Evolutionary conservation across 208 protist genomes (phyloP).

Genomic region (Borovskyia barvae): DNA sequence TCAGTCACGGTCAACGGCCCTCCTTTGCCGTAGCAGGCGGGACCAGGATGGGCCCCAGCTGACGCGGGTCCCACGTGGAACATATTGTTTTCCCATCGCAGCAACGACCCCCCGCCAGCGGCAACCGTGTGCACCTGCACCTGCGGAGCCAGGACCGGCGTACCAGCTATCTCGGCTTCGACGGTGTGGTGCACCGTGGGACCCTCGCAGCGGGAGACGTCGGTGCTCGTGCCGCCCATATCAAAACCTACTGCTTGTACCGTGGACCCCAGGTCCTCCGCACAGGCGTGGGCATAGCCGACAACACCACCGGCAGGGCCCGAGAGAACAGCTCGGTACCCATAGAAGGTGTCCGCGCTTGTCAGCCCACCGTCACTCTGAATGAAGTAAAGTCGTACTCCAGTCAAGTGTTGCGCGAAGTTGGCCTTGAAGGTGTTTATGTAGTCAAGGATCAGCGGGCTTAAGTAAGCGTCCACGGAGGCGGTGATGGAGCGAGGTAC

Average conservation of each 20-base stretch:
- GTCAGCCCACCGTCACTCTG: constrained; percentile 93
- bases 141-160: constrained; percentile 91
- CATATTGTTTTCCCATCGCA: constrained; percentile 87
- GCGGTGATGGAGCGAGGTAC: constrained; percentile 92
- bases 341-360: constrained; percentile 85
- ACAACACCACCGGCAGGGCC: constrained; percentile 95
- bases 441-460: constrained; percentile 89
- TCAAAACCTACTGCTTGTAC: constrained; percentile 90
- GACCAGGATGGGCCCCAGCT: constrained; percentile 84
- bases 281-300: constrained; percentile 87
- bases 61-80: constrained; percentile 94
- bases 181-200: constrained; percentile 82
- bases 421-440: constrained; percentile 65
- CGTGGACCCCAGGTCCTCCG: constrained; percentile 25
- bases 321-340: constrained; percentile 92
- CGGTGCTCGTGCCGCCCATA: constrained; percentile 96
- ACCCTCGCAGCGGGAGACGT: constrained; percentile 88
- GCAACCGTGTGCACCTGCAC: constrained; percentile 96
- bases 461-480: constrained; percentile 96
- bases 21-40: constrained; percentile 94
- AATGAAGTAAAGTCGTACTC: constrained; percentile 84
- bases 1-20: constrained; percentile 93
- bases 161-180: constrained; percentile 86
- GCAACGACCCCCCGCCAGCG: constrained; percentile 93
- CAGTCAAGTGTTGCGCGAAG: constrained; percentile 41